These are phyloP conservation scores for Russula earlei DNA, from an alignment of 768 basidiomycete species.

Conservation along the genomic window DNA sequence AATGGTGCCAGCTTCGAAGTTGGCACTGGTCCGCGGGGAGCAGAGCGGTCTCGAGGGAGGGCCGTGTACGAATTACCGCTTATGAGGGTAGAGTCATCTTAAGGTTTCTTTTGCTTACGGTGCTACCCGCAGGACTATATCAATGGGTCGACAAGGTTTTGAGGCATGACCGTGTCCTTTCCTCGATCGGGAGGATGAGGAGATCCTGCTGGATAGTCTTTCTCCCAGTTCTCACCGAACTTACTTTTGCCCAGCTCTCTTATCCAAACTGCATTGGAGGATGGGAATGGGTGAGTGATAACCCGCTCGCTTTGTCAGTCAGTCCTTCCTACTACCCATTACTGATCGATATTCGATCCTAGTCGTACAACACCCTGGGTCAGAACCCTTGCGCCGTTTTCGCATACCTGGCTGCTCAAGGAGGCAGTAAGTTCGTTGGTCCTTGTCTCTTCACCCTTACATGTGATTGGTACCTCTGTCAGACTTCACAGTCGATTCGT, in stretches of 20 bases:
- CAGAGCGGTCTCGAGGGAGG: no score
- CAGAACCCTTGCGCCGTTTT: conserved; percentile 8
- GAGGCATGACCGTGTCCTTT: no score
- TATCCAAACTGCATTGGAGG: conserved; percentile 5
- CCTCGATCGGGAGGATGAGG: background rate
- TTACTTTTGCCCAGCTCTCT: background rate
- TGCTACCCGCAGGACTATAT: no score
- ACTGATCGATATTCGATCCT: background rate
- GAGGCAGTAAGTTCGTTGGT: background rate
- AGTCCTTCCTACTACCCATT: background rate
- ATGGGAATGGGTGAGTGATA: conserved; percentile 2
- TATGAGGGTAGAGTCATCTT: no score
- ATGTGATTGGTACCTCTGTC: no score
- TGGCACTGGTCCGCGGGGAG: no score
- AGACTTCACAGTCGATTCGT: background rate
- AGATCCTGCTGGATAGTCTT: background rate
- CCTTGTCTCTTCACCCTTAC: background rate
- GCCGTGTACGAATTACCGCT: no score
- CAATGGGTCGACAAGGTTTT: no score
- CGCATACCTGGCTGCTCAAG: background rate
- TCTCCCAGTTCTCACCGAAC: background rate
- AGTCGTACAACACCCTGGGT: conserved; percentile 2
- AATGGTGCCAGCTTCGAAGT: no score
- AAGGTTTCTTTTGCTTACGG: no score
- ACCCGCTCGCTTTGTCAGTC: no score